Evolutionary conservation across 805 yeast species (phyloP).

Genomic region (Yamadazyma kitorensis): DNA sequence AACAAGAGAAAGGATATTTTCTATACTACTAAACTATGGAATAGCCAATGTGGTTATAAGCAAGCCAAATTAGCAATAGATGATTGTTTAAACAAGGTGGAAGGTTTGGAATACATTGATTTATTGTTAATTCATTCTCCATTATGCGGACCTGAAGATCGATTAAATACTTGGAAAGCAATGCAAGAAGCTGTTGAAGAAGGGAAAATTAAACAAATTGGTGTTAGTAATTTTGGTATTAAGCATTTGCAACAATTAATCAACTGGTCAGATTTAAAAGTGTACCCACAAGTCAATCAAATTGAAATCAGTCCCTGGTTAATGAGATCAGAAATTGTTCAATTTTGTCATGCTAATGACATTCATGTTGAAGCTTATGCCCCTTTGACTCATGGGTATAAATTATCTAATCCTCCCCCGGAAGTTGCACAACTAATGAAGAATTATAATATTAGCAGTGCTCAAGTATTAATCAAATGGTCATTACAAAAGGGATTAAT

Average conservation of each 20-base stretch:
- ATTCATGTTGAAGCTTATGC: slow-evolving; percentile 37
- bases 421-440: slow-evolving; percentile 19
- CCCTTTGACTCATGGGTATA: slow-evolving; percentile 37
- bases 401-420: slow-evolving; percentile 20
- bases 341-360: slow-evolving; percentile 24
- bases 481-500: slow-evolving; percentile 45
- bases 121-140: slow-evolving; percentile 65
- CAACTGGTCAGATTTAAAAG: slow-evolving; percentile 41
- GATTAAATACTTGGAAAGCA: slow-evolving; percentile 53
- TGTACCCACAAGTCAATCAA: slow-evolving; percentile 48
- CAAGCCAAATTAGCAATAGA: slow-evolving; percentile 58
- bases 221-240: slow-evolving; percentile 63
- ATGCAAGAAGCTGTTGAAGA: slow-evolving; percentile 52
- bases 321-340: slow-evolving; percentile 36
- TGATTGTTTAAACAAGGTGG: slow-evolving; percentile 50
- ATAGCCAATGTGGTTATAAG: slow-evolving; percentile 57
- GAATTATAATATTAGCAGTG: slow-evolving; percentile 39
- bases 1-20: slow-evolving; percentile 26
- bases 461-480: slow-evolving; percentile 50
- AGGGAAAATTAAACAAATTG: slow-evolving; percentile 52
- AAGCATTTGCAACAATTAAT: slow-evolving; percentile 55
- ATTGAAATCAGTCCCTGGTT: slow-evolving; percentile 51
- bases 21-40: slow-evolving; percentile 74
- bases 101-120: slow-evolving; percentile 64
- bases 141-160: slow-evolving; percentile 33